Evolutionary conservation across 768 basidiomycete genomes (phyloP), one percentile per base, ranked within the genome.

Genomic region (Agaricus bisporus): DNA sequence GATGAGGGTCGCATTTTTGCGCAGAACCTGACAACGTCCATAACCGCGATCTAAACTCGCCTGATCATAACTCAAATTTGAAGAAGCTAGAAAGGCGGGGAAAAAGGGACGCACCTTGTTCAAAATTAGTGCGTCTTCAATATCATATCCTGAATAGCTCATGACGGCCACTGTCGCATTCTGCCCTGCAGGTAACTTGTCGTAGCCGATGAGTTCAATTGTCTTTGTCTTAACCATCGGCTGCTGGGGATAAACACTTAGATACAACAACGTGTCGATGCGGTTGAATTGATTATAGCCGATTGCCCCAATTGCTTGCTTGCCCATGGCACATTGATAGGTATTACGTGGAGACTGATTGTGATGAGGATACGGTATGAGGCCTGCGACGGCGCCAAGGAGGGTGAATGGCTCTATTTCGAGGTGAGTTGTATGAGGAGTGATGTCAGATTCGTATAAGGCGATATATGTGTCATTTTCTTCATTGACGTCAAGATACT

Each of bases 141-240:
- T 99, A 76, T 99, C 97, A 67, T 98, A 99, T 22, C 97, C 97
- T 5, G 95, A 97, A 70, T 90, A 99, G 67, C 91, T 94, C 97
- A 99, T 99, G 60, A 98, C 94, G 10, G 97, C 97, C 42, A 99
- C 92, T 0, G 86, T 98, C 10, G 97, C 97, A 66, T 99, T 99
- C 69, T 99, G 95, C 12, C 97, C 97, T 4, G 97, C 97, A 4
- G 97, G 97, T 4, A 99, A 79, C 56, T 87, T 86, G 69, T 99
- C 95, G 66, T 98, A 99, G 2, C 95, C 95, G 52, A 98, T 81
- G 49, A 99, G 71, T 66, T 99, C 97, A 53, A 98, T 99, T 2
- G 97, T 97, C 69, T 94, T 95, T 5, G 97, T 97, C 70, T 98
- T 98, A 56, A 98, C 95, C 95, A 99, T 97, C 2, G 97, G 97